A percentile compares a stretch with the other conserved stretches of the same genome.
Conservation (phyloP, 257 asterid genomes). For the Gentiana straminea region DNA sequence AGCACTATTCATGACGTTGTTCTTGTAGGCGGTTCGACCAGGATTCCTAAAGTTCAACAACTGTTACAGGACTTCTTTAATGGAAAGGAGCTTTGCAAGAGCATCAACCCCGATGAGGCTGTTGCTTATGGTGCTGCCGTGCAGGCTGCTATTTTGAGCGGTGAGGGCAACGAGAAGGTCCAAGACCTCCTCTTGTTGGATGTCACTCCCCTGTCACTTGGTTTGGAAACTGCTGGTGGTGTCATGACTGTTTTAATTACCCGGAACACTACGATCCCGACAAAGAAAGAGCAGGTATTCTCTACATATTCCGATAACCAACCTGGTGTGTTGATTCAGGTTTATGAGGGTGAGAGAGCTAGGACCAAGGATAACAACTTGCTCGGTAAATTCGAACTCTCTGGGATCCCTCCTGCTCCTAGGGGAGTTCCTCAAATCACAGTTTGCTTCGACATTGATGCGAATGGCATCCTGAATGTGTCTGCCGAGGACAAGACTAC, state of each 20-base stretch:
- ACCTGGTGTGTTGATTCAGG: slow-evolving; percentile 82
- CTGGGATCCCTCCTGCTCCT: slow-evolving; percentile 81
- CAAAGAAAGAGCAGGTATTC: slow-evolving; percentile 78
- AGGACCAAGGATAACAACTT: slow-evolving; percentile 70
- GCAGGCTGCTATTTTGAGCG: slow-evolving; percentile 76
- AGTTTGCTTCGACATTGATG: slow-evolving; percentile 74
- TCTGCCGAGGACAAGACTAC: slow-evolving; percentile 89
- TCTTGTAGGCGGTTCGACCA: slow-evolving; percentile 71
- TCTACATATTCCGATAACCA: slow-evolving; percentile 78
- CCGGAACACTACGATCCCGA: slow-evolving; percentile 72
- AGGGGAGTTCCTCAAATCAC: slow-evolving; percentile 84
- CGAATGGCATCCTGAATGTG: slow-evolving; percentile 67
- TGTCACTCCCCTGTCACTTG: slow-evolving; percentile 72
- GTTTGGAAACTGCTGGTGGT: slow-evolving; percentile 76
- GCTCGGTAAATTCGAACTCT: slow-evolving; percentile 71
- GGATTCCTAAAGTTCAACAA: slow-evolving; percentile 75
- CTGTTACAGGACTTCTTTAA: slow-evolving; percentile 72
- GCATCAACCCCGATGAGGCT: slow-evolving; percentile 78
- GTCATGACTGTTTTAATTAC: slow-evolving; percentile 86
- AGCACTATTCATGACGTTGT: slow-evolving; percentile 60
- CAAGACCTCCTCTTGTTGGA: slow-evolving; percentile 64
- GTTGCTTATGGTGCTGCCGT: slow-evolving; percentile 89
- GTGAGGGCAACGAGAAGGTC: slow-evolving; percentile 82
- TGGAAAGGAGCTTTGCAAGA: slow-evolving; percentile 87
- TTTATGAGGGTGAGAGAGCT: slow-evolving; percentile 67